Conservation (phyloP, 1,284 basidiomycete species). For the Ceratobasidium sp. region DNA sequence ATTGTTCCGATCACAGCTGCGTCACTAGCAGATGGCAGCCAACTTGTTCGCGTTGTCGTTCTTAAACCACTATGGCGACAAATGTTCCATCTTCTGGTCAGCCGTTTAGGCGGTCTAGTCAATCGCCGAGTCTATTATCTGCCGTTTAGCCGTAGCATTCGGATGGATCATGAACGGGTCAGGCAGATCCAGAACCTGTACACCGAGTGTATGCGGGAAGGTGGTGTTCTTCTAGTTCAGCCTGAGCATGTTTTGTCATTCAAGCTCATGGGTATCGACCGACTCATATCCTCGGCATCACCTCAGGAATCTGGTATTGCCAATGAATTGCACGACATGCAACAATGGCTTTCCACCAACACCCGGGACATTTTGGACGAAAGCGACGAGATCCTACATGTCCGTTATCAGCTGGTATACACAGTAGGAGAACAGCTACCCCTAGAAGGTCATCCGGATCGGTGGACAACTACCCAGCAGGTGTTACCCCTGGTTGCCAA, state of each 20-base stretch:
- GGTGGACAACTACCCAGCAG: conserved; percentile 62
- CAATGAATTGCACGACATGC: conserved; percentile 47
- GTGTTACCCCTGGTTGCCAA: conserved; percentile 53
- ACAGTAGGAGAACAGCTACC: conserved; percentile 55
- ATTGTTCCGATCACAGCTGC: conserved; percentile 61
- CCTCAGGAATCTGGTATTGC: conserved; percentile 23
- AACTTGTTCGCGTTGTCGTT: conserved; percentile 61
- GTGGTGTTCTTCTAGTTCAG: conserved; percentile 61
- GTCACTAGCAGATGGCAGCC: conserved; percentile 57
- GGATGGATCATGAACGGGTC: conserved; percentile 46
- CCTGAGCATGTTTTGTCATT: conserved; percentile 67
- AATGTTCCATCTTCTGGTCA: conserved; percentile 63
- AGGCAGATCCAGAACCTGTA: conserved; percentile 52
- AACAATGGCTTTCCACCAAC: conserved; percentile 55
- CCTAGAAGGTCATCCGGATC: conserved; percentile 59
- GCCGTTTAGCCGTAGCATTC: conserved; percentile 61
- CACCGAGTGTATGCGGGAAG: conserved; percentile 55
- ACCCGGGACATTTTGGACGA: conserved; percentile 64
- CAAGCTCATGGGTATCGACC: conserved; percentile 59
- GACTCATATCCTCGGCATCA: conserved; percentile 43
- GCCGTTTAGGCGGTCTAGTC: conserved; percentile 58
- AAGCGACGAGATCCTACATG: conserved; percentile 64
- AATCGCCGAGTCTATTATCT: conserved; percentile 62
- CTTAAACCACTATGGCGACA: conserved; percentile 58
- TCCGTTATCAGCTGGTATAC: conserved; percentile 63